Base-by-base conservation (phyloP, 1,284 basidiomycete genomes). In the Cryptococcus jaspeensis region DNA sequence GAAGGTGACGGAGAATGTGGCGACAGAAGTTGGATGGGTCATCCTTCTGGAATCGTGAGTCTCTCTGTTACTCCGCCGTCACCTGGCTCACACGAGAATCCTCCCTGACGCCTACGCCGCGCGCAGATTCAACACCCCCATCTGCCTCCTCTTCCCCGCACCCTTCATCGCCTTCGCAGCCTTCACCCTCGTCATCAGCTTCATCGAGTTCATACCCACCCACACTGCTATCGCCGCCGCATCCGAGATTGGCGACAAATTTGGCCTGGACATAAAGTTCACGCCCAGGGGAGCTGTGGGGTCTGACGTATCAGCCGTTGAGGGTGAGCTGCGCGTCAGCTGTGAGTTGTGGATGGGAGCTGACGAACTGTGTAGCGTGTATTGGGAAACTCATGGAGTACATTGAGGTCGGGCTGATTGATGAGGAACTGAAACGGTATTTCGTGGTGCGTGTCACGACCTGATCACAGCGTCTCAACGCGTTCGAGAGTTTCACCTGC, bases 41-140 rank as follows among this genome's bases (percentile, higher is more conserved):
- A 39, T 74, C 18, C 45, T 70, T 45, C 67, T 63, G 46, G 68
- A 71, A 51, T 61, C 62, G 52, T 70, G 50, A 59, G 64, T 62
- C 11, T 15, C n/a, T 15, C 6, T 9, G 35, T 18, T 38, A n/a
- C 32, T 16, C 39, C 38, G 42, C 18, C 37, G 22, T 20, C 13
- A 43, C 28, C 25, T n/a, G 37, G 11, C 43, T 28, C 42, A 20
- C 22, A 15, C 32, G 5, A 25, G 36, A 32, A 15, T 45, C 44
- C 20, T 55, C 20, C 13, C 4, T 35, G 32, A 68, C 63, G 36
- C 7, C 53, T 63, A 18, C 53, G 7, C 72, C 72, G 3, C 43
- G 74, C 1, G 32, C 58, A 5, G 28, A 9, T 32, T 32, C 4
- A 32, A 32, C 28, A 32, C 28, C 28, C 28, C 28, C 9, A 4